These are phyloP conservation scores for Ophiostoma fasciatum DNA, from an alignment of 2,329 filamentous ascomycete genomes.

Conservation along the genomic window DNA sequence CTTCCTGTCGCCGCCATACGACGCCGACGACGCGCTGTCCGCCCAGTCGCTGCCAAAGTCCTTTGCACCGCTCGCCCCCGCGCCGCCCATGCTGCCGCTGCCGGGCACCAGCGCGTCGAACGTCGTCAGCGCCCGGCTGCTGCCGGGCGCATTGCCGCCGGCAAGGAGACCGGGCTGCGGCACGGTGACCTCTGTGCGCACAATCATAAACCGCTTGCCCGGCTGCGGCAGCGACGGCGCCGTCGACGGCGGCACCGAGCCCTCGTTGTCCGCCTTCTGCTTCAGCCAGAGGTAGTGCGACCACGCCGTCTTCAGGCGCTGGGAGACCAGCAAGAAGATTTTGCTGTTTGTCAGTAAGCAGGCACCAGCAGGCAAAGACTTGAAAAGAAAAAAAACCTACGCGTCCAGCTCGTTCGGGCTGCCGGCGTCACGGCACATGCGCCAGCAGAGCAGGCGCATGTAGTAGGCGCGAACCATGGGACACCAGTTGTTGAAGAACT, in stretches of 20 bases:
- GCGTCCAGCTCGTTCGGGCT: conserved; percentile 48
- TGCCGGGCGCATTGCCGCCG: neutral
- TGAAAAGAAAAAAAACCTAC: conserved; percentile 31
- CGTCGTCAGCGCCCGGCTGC: conserved; percentile 1
- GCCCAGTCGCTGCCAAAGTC: conserved; percentile 12
- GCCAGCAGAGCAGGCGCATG: conserved; percentile 82
- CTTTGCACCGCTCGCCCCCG: too few species aligned
- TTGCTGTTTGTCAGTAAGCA: conserved; percentile 27
- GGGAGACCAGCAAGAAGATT: conserved; percentile 53
- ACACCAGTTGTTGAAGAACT: conserved; percentile 85
- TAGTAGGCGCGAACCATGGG: conserved; percentile 91
- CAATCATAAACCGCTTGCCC: conserved; percentile 74
- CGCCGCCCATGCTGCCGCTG: neutral
- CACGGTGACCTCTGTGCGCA: conserved; percentile 54
- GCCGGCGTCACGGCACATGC: conserved; percentile 63
- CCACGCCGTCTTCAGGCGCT: conserved; percentile 59
- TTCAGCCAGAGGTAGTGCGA: conserved; percentile 65
- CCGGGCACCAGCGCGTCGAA: conserved; percentile 7
- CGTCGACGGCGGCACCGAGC: conserved; percentile 50
- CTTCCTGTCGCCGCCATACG: conserved; percentile 11
- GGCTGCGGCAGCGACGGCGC: conserved; percentile 75
- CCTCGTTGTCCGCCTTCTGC: conserved; percentile 43
- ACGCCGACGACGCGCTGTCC: neutral
- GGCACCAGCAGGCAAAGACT: neutral
- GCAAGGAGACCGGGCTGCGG: conserved; percentile 28